These are phyloP conservation scores for Antarctomyces pellizariae DNA, from an alignment of 495 filamentous ascomycete species.

Conservation along the genomic window DNA sequence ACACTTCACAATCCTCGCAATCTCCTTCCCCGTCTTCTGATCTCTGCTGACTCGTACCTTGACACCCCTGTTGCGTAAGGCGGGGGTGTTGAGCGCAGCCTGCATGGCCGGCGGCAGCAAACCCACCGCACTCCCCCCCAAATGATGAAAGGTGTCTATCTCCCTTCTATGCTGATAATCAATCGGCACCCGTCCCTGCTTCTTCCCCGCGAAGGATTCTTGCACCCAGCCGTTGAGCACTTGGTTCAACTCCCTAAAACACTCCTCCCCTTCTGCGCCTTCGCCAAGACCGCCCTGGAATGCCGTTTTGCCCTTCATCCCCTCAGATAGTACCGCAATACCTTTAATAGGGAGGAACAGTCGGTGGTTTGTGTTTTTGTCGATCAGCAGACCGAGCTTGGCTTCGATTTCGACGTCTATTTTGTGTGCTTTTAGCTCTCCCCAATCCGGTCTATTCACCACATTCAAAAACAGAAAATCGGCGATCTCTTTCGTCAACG, in stretches of 20 bases:
- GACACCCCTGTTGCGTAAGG: too few relatives aligned
- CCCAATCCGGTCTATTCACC: constrained; percentile 29
- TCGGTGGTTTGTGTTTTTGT: constrained; percentile 42
- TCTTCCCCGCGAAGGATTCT: constrained; percentile 15
- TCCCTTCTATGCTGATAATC: constrained; percentile 63
- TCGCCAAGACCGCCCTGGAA: constrained; percentile 77
- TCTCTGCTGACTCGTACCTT: constrained; percentile 61
- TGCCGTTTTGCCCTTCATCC: constrained; percentile 19
- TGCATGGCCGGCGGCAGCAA: constrained; percentile 17
- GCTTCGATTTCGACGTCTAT: constrained; percentile 80
- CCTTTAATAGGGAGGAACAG: constrained; percentile 36
- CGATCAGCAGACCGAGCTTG: constrained; percentile 62
- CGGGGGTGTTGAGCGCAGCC: constrained; percentile 24
- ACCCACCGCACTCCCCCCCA: constrained; percentile 19
- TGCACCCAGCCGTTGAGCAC: constrained; percentile 52
- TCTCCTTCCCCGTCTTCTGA: constrained; percentile 40
- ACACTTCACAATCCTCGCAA: constrained; percentile 75
- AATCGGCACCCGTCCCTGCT: constrained; percentile 38
- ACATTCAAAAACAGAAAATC: constrained; percentile 56
- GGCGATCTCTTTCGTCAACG: constrained; percentile 39
- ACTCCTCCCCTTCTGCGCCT: constrained; percentile 1
- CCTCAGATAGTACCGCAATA: constrained; percentile 38
- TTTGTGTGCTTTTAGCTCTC: constrained; percentile 27
- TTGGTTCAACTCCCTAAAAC: constrained; percentile 35
- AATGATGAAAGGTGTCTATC: constrained; percentile 58